Evolutionary conservation across 768 basidiomycete species (phyloP).

Genomic region (Russula ochroleuca): DNA sequence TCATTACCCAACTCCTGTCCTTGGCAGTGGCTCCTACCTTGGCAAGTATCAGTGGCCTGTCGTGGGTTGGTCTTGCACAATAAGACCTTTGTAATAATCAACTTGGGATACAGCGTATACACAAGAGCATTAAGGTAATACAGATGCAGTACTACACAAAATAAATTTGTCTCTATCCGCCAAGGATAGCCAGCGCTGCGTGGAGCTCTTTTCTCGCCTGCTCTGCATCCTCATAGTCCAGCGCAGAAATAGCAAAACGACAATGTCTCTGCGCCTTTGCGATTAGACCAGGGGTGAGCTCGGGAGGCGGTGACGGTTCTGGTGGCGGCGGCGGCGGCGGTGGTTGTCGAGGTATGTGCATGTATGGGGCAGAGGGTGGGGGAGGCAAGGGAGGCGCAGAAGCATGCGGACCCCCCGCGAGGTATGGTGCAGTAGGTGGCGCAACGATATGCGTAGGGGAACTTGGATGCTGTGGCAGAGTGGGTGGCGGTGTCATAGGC

Average conservation of each 20-base stretch:
- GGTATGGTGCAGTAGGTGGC: conserved; percentile 18
- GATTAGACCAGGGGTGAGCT: conserved; percentile 62
- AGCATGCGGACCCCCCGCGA: not conserved
- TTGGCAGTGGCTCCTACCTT: no score
- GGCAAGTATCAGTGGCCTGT: no score
- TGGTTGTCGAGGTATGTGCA: conserved; percentile 18
- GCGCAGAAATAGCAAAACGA: conserved; percentile 86
- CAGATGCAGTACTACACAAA: not conserved
- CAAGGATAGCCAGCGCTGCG: conserved; percentile 65
- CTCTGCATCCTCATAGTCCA: conserved; percentile 91
- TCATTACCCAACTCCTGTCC: no score
- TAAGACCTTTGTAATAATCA: not conserved
- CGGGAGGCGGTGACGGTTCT: conserved; percentile 31
- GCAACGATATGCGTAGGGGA: conserved; percentile 27
- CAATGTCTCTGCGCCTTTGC: conserved; percentile 87
- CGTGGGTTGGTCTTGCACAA: no score
- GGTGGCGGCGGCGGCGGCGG: conserved; percentile 10
- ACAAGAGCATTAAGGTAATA: not conserved
- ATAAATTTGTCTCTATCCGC: conserved; percentile 43
- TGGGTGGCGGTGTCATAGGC: conserved; percentile 4
- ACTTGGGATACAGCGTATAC: not conserved
- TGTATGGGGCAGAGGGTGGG: conserved; percentile 23
- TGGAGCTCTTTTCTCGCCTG: conserved; percentile 81
- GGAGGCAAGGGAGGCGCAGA: conserved; percentile 16
- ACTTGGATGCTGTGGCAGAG: not conserved